Conservation (phyloP, 805 yeast species). For the Cyberlindnera saturnus region DNA sequence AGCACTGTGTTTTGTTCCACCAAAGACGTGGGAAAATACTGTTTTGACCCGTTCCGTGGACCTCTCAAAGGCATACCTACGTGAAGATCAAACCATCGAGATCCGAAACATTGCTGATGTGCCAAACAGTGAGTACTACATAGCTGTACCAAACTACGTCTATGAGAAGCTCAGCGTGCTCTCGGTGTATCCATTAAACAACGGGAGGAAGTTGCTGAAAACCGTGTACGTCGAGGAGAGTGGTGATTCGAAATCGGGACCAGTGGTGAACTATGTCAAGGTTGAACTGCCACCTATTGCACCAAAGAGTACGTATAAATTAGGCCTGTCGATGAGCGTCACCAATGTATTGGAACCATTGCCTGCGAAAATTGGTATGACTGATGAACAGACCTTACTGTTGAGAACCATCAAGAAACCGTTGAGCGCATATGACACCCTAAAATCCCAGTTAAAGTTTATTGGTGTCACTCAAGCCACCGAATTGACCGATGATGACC, state of each 20-base stretch:
- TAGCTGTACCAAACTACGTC: constrained; percentile 48
- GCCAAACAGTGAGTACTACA: constrained; percentile 51
- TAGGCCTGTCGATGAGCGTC: constrained; percentile 45
- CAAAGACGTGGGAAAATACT: constrained; percentile 43
- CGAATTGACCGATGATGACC: constrained; percentile 33
- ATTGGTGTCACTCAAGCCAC: constrained; percentile 41
- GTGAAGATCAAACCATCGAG: constrained; percentile 51
- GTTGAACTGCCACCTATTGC: constrained; percentile 55
- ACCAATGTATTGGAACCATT: constrained; percentile 47
- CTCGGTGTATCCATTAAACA: constrained; percentile 30
- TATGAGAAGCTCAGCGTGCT: constrained; percentile 38
- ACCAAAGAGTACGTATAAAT: constrained; percentile 46
- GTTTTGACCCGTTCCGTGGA: constrained; percentile 55
- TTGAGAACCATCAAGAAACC: constrained; percentile 50
- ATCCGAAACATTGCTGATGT: constrained; percentile 50
- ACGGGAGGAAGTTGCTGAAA: constrained; percentile 15
- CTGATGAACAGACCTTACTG: constrained; percentile 54
- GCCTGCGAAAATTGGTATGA: constrained; percentile 58
- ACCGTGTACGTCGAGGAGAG: constrained; percentile 25
- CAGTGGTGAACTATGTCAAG: constrained; percentile 34
- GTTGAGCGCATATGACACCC: constrained; percentile 56
- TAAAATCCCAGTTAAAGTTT: constrained; percentile 35
- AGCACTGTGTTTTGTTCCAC: constrained; percentile 12
- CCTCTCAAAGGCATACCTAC: constrained; percentile 56
- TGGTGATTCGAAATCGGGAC: constrained; percentile 20